Base-by-base conservation (phyloP, 139 green algal species). In the Tetradesmus obliquus region DNA sequence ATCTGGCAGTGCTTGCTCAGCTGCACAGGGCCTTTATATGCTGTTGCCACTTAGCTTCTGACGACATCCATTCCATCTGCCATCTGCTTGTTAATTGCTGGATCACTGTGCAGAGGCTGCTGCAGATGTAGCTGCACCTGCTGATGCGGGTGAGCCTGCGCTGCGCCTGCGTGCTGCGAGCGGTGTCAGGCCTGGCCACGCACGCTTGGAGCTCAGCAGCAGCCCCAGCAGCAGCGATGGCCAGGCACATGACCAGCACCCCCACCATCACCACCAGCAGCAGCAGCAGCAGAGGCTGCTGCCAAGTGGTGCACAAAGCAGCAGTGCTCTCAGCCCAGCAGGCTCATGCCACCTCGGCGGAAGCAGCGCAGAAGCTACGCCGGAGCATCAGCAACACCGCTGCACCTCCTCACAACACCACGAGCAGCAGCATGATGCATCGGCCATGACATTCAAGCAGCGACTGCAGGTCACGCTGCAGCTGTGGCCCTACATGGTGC, bases 401-500 rank as follows among this genome's bases (percentile, higher is more conserved):
- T 13, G 2, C 3, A 84, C 13, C 45, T 84, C 6, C 32, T 20
- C 53, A 19, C 55, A 76, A 51, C 84, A 88, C 2, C n/a, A 55
- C 17, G 10, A 80, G 58, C 55, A 22, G 13, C 6, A 85, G 80
- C 32, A 22, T 51, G 88, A 55, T 55, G 54, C 79, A 1, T 2
- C 20, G 0, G 5, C 10, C 74, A 92, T 92, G 89, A 88, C 19
- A 2, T 88, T 83, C 76, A 12, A 55, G 57, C 79, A 93, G 85
- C 62, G 91, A 3, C 22, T 93, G 57, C 7, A 22, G 32, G 82
- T 55, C 3, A 93, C 82, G 1, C 24, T 87, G 10, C 12, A 9
- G 8, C 91, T 97, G 45, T 97, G 95, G 94, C 93, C 92, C 10
- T 97, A 95, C 89, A 97, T 93, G 86, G 91, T 94, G 51, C 95